A percentile compares a stretch with the other conserved stretches of the same genome.
These are phyloP conservation scores for Pyrenopolyporus hunteri DNA, from an alignment of 495 filamentous ascomycete species.

Conservation along the genomic window DNA sequence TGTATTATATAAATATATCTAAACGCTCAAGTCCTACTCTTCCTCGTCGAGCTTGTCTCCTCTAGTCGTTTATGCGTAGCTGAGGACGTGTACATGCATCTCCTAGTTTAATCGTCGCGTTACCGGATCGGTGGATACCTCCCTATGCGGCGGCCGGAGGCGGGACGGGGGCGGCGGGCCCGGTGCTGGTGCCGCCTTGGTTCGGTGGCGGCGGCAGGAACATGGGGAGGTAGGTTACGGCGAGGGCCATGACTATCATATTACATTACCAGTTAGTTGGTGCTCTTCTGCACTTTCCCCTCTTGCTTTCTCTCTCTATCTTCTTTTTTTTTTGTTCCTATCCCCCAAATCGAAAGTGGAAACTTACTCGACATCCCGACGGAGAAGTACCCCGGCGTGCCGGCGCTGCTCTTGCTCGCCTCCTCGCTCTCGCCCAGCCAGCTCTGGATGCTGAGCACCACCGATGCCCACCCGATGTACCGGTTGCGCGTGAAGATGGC, in stretches of 20 bases:
- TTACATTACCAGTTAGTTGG: too few species aligned
- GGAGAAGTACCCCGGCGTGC: constrained; percentile 81
- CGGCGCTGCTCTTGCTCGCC: constrained; percentile 62
- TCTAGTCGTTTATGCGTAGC: too few species aligned
- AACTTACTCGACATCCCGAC: constrained; percentile 84
- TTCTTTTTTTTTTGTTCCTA: not conserved
- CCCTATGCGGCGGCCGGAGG: constrained; percentile 24
- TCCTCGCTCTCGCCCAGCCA: constrained; percentile 88
- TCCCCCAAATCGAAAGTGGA: not conserved
- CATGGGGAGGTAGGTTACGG: constrained; percentile 82
- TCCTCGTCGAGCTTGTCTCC: too few species aligned
- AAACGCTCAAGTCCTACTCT: too few species aligned
- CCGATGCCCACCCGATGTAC: constrained; percentile 86
- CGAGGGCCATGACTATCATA: constrained; percentile 82
- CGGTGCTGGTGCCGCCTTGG: constrained; percentile 44
- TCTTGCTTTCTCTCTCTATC: not conserved
- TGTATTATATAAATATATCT: too few species aligned
- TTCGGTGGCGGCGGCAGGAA: constrained; percentile 70
- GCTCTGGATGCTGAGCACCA: constrained; percentile 81
- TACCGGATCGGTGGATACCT: not conserved
- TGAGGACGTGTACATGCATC: too few species aligned
- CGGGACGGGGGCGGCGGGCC: constrained; percentile 47
- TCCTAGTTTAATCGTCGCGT: too few species aligned
- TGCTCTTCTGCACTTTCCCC: not conserved
- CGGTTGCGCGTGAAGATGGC: constrained; percentile 92